A percentile compares a stretch with the other conserved stretches of the same genome.
These are phyloP conservation scores for Pseudozyma sp. DNA, from an alignment of 1,284 basidiomycete species.

Conservation along the genomic window DNA sequence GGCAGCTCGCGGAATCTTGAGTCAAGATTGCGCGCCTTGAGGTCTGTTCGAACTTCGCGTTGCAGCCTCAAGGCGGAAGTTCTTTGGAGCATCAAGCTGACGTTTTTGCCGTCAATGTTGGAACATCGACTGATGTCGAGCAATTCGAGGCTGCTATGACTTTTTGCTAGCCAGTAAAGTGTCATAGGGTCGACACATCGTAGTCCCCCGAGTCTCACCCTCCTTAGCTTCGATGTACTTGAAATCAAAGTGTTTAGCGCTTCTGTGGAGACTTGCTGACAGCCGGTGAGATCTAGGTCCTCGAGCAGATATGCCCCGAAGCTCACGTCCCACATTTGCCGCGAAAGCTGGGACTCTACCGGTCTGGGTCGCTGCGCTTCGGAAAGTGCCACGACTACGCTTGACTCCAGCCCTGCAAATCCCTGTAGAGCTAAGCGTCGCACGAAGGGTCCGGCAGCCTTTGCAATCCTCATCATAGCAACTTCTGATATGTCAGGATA, in stretches of 20 bases:
- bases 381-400: conserved; percentile 30
- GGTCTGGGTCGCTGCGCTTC: conserved; percentile 32
- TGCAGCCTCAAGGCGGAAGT: too few species aligned
- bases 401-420: conserved; percentile 72
- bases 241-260: conserved; percentile 79
- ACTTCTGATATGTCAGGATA: conserved; percentile 69
- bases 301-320: conserved; percentile 55
- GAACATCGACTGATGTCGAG: conserved; percentile 82
- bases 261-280: conserved; percentile 75
- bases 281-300: conserved; percentile 80
- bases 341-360: conserved; percentile 1
- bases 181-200: conserved; percentile 79
- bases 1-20: too few species aligned
- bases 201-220: conserved; percentile 78
- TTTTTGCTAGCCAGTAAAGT: conserved; percentile 76
- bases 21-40: too few species aligned
- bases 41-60: too few species aligned
- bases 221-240: conserved; percentile 76
- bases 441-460: conserved; percentile 75
- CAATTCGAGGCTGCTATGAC: conserved; percentile 74
- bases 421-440: conserved; percentile 77
- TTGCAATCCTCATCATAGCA: conserved; percentile 40
- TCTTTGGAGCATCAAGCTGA: conserved; percentile 56
- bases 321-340: background rate
- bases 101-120: conserved; percentile 77